phyloP scores from a whole-genome alignment of 2,329 filamentous ascomycete species.

The Diaporthe helianthi region DNA sequence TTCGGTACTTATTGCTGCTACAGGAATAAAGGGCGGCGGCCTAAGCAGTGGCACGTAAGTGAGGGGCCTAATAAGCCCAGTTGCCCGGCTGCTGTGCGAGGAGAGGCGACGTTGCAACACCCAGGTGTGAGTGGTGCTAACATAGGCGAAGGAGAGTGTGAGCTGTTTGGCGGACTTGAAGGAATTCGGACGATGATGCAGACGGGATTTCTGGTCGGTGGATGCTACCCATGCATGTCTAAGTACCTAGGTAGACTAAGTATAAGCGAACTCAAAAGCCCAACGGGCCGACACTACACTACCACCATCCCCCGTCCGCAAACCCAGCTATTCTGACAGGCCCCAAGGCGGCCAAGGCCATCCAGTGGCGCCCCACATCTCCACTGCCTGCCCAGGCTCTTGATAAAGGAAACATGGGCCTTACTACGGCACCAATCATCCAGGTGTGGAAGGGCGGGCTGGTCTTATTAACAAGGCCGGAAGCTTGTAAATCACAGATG shows the following conservation, averaged over 20 bases:
- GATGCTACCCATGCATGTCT: neutral
- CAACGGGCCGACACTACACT: neutral
- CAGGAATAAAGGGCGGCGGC: slow-evolving; percentile 23
- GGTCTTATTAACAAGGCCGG: neutral
- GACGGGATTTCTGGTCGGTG: slow-evolving; percentile 6
- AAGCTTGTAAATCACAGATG: too few species aligned
- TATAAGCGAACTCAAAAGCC: neutral
- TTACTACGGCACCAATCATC: neutral
- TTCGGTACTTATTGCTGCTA: slow-evolving; percentile 42
- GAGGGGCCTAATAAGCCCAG: neutral
- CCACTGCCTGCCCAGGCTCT: neutral
- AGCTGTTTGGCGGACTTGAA: neutral
- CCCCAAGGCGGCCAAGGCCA: slow-evolving; percentile 2
- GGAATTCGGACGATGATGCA: slow-evolving; percentile 21
- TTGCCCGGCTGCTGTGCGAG: neutral
- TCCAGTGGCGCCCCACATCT: slow-evolving; percentile 18
- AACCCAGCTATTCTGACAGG: slow-evolving; percentile 10
- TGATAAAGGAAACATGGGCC: neutral
- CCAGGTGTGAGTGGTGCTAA: neutral
- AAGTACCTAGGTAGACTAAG: too few species aligned
- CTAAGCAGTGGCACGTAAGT: slow-evolving; percentile 24
- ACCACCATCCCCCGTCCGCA: slow-evolving; percentile 1
- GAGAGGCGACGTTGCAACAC: neutral
- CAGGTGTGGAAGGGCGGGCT: too few species aligned
- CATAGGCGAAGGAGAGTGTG: neutral